Evolutionary conservation across 2,329 filamentous ascomycete genomes (phyloP).

Genomic region (Alternaria ethzedia): DNA sequence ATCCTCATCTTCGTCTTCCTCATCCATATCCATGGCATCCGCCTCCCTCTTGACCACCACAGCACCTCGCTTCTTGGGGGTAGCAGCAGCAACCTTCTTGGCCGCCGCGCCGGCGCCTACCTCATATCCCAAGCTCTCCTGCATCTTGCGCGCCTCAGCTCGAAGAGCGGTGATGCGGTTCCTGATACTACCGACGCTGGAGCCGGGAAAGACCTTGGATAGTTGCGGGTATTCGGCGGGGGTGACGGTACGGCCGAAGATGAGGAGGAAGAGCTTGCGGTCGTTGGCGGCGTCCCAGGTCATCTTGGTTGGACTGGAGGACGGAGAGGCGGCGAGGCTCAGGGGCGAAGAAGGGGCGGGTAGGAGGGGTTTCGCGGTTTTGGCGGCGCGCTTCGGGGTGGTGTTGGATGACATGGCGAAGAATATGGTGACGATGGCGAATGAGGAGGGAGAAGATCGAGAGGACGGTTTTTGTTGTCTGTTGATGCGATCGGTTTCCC

Average conservation of each 20-base stretch:
- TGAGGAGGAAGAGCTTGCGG: background rate
- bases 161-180: background rate
- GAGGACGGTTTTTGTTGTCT: background rate
- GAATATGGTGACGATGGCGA: background rate
- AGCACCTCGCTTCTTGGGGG: background rate
- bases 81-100: background rate
- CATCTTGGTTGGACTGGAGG: background rate
- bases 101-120: background rate
- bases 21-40: background rate
- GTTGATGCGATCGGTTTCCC: background rate
- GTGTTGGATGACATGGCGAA: background rate
- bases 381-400: background rate
- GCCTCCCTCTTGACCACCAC: background rate
- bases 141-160: background rate
- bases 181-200: background rate
- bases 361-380: background rate
- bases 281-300: background rate
- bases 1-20: background rate
- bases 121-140: background rate
- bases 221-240: background rate
- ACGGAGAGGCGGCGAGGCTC: background rate
- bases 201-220: background rate
- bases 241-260: background rate
- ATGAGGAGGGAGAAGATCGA: no score
- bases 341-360: background rate